Evolutionary conservation across 225 moss, liverwort and hornwort species (phyloP).

Genomic region (Takakia lepidozioides): DNA sequence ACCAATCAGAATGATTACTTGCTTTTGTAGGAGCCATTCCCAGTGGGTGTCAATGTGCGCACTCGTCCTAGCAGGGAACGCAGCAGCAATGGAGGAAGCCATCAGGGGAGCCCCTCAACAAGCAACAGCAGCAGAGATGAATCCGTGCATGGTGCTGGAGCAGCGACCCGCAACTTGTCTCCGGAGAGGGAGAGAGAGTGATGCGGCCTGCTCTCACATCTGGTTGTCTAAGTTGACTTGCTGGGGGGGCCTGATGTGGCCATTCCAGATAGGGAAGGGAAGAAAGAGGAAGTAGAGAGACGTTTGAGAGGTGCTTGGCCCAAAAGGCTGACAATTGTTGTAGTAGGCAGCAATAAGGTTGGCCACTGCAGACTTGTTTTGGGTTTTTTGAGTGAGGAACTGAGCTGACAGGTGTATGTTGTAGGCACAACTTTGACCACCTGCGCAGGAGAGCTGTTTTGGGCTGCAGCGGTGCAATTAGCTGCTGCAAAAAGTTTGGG

Average conservation of each 20-base stretch:
- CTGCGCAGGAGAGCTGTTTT: conserved; percentile 11
- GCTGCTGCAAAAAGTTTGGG: conserved; percentile 1
- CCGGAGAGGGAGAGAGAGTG: conserved; percentile 47
- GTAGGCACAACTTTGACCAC: conserved; percentile 22
- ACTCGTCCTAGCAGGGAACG: conserved; percentile 50
- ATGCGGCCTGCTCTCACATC: conserved; percentile 1
- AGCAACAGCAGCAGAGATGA: conserved; percentile 57
- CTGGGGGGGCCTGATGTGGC: background rate
- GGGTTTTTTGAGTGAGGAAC: background rate
- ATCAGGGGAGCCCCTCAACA: conserved; percentile 63
- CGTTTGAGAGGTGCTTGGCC: no score
- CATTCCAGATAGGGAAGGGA: no score
- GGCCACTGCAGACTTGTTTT: conserved; percentile 17
- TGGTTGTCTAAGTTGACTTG: conserved; percentile 10
- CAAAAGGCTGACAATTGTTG: conserved; percentile 20
- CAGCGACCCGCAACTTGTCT: conserved; percentile 32
- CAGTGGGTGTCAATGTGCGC: conserved; percentile 56
- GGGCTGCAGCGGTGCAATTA: conserved; percentile 2
- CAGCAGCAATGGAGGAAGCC: conserved; percentile 58
- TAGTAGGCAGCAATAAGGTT: no score
- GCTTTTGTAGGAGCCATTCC: conserved; percentile 46
- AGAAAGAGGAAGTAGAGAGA: no score
- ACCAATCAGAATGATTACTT: conserved; percentile 8
- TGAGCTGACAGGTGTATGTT: conserved; percentile 13
- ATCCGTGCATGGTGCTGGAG: conserved; percentile 30